phyloP scores from a whole-genome alignment of 169 alveolate genomes.

The Plasmodium knowlesi region DNA sequence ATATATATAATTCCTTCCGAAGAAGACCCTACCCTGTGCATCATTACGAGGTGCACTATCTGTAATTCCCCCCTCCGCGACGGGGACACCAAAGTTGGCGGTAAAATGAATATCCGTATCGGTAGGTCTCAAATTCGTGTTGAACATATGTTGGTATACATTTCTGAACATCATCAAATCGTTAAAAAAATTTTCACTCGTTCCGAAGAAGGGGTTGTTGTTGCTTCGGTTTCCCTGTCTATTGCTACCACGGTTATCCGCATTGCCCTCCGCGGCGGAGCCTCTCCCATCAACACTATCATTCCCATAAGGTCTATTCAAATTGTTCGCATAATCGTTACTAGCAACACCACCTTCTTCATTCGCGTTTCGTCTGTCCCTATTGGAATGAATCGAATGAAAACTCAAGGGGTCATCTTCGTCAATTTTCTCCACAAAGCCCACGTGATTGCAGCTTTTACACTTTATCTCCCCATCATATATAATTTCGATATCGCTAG shows the following conservation, averaged over 20 bases:
- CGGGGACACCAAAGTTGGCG: slow-evolving; percentile 11
- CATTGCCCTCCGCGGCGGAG: background rate
- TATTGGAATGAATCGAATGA: slow-evolving; percentile 20
- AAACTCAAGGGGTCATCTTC: slow-evolving; percentile 68
- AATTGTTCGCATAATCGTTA: background rate
- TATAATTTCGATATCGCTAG: slow-evolving; percentile 62
- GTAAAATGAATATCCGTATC: slow-evolving; percentile 47
- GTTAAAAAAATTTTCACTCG: slow-evolving; percentile 35
- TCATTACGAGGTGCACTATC: slow-evolving; percentile 3
- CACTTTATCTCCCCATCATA: slow-evolving; percentile 53
- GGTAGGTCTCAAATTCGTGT: slow-evolving; percentile 7
- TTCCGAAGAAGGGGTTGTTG: background rate
- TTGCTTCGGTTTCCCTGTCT: background rate
- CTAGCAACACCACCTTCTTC: background rate
- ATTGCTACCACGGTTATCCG: background rate
- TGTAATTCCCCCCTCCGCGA: background rate
- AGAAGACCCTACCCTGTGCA: slow-evolving; percentile 5
- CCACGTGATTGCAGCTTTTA: slow-evolving; percentile 54
- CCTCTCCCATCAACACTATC: background rate
- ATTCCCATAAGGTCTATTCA: background rate
- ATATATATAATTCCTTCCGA: slow-evolving; percentile 12
- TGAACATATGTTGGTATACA: slow-evolving; percentile 54
- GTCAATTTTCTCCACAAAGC: slow-evolving; percentile 58
- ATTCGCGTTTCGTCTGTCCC: background rate
- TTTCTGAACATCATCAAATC: slow-evolving; percentile 62